Evolutionary conservation across 768 basidiomycete species (phyloP).

Genomic region (Xerocomellus amylosporus): DNA sequence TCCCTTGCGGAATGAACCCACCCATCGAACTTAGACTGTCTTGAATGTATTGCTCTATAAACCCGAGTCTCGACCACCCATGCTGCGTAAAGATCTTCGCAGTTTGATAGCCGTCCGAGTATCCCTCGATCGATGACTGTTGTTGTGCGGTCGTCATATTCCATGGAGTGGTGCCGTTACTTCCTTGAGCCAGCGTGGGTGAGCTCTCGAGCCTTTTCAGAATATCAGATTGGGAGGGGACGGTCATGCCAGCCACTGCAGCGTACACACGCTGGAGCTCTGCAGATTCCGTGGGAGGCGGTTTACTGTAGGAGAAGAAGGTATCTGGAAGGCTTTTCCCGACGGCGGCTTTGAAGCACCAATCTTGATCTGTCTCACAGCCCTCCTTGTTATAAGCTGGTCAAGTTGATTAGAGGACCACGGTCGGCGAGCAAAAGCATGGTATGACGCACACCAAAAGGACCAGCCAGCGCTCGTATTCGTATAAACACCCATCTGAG

Average conservation of each 20-base stretch:
- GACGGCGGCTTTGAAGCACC: slow-evolving; percentile 67
- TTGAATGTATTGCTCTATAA: slow-evolving; percentile 55
- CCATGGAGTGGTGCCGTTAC: neutral
- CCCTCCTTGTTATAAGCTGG: slow-evolving; percentile 61
- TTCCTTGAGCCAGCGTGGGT: neutral
- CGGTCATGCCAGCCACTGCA: slow-evolving; percentile 12
- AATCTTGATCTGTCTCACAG: slow-evolving; percentile 56
- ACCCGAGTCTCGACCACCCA: slow-evolving; percentile 54
- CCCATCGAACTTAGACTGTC: slow-evolving; percentile 38
- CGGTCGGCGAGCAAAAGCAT: neutral
- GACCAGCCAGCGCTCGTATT: slow-evolving; percentile 59
- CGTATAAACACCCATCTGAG: slow-evolving; percentile 57
- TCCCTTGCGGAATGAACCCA: slow-evolving; percentile 5
- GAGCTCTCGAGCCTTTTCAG: slow-evolving; percentile 5
- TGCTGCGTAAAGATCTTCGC: slow-evolving; percentile 53
- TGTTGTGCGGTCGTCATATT: slow-evolving; percentile 12
- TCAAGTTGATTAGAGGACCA: neutral
- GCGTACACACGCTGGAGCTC: slow-evolving; percentile 22
- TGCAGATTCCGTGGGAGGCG: slow-evolving; percentile 19
- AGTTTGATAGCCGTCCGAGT: slow-evolving; percentile 56
- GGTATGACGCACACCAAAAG: slow-evolving; percentile 58
- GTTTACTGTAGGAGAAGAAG: slow-evolving; percentile 52
- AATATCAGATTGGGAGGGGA: slow-evolving; percentile 14
- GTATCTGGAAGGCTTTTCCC: slow-evolving; percentile 52
- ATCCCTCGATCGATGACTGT: slow-evolving; percentile 39